A percentile compares a stretch with the other conserved stretches of the same genome.
Conservation (phyloP, 2,329 filamentous ascomycete species). For the Exophiala viscosa region DNA sequence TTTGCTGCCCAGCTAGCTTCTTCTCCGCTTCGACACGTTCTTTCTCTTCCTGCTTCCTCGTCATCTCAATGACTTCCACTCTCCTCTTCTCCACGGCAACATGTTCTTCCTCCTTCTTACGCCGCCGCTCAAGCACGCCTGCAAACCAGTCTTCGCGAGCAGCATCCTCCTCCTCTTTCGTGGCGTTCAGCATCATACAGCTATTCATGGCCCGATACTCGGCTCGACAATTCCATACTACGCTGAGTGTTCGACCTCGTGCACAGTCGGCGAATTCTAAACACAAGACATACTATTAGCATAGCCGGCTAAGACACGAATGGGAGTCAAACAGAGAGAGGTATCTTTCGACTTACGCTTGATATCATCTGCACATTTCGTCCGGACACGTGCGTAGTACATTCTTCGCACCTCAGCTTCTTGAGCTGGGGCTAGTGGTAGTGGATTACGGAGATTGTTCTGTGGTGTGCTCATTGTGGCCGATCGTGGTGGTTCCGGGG, state of each 20-base stretch:
- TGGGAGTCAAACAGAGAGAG: neutral
- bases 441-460: conserved; percentile 61
- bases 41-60: conserved; percentile 25
- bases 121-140: conserved; percentile 65
- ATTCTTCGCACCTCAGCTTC: conserved; percentile 77
- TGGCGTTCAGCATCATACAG: conserved; percentile 93
- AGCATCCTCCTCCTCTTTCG: conserved; percentile 76
- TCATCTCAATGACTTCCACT: conserved; percentile 37
- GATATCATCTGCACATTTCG: conserved; percentile 71
- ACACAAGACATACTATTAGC: neutral
- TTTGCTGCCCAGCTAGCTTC: conserved; percentile 13
- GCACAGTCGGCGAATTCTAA: conserved; percentile 90
- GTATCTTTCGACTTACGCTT: conserved; percentile 56
- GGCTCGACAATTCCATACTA: conserved; percentile 78
- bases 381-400: conserved; percentile 74
- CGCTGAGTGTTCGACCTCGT: conserved; percentile 76
- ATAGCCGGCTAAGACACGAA: conserved; percentile 1
- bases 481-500: conserved; percentile 11
- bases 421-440: conserved; percentile 77
- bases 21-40: conserved; percentile 19
- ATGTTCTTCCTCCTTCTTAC: conserved; percentile 60
- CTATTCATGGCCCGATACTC: conserved; percentile 84
- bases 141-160: conserved; percentile 94
- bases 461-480: conserved; percentile 3
- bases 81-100: conserved; percentile 38